A percentile compares a stretch with the other conserved stretches of the same genome.
Evolutionary conservation across 352 stramenopile species (phyloP).

Genomic region (Pythium inflatum): DNA sequence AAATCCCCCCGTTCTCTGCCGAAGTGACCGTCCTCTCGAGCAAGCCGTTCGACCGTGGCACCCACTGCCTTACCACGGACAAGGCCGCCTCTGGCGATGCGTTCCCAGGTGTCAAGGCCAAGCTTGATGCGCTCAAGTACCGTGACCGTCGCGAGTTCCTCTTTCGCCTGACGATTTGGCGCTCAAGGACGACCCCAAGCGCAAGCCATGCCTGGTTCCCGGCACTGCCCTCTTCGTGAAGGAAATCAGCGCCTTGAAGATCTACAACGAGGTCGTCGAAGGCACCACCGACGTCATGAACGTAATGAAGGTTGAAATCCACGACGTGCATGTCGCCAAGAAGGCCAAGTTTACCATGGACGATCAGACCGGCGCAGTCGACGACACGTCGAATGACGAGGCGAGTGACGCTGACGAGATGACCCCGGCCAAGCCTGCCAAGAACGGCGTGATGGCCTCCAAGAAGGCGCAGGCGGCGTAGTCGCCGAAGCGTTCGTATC

Average conservation of each 20-base stretch:
- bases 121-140: neutral
- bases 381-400: no score
- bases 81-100: neutral
- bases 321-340: neutral
- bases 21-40: slow-evolving; percentile 6
- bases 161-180: slow-evolving; percentile 4
- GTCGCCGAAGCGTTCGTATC: no score
- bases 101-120: neutral
- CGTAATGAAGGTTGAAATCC: neutral
- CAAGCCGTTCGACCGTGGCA: neutral
- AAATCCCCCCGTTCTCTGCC: neutral
- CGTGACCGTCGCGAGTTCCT: neutral
- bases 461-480: no score
- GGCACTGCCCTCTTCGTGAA: neutral
- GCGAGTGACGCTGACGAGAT: no score
- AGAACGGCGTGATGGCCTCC: no score
- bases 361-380: no score
- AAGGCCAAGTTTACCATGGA: no score
- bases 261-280: neutral
- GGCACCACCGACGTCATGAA: slow-evolving; percentile 3
- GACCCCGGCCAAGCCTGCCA: no score
- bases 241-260: neutral
- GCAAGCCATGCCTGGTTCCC: neutral
- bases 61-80: neutral
- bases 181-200: neutral